Conservation (phyloP, 176 grass and related monocot species). For the Triticum timopheevii region DNA sequence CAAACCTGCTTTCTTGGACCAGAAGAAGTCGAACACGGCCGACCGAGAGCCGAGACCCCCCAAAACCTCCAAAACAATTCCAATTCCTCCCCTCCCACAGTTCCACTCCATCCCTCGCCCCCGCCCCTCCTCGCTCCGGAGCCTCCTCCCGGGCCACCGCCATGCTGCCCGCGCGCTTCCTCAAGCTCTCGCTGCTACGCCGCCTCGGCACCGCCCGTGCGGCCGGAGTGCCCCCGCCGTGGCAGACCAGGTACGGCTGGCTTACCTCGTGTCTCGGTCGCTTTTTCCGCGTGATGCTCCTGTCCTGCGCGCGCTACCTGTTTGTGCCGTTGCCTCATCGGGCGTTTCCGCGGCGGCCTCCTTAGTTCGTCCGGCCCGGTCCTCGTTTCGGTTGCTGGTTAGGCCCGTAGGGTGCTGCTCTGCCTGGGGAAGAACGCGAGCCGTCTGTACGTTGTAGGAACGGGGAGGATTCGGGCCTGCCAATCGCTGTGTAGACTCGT, state of each 20-base stretch:
- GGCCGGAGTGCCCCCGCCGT: background rate
- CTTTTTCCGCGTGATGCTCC: background rate
- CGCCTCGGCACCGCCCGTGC: constrained; percentile 13
- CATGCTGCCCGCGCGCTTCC: constrained; percentile 42
- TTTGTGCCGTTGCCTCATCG: constrained; percentile 32
- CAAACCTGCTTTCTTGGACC: constrained; percentile 39
- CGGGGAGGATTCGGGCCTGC: background rate
- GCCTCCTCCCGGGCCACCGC: background rate
- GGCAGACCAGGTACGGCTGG: constrained; percentile 14
- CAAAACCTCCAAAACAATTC: constrained; percentile 14
- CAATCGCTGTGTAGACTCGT: background rate
- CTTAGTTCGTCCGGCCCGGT: background rate
- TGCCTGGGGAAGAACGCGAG: background rate
- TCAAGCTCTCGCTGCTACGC: constrained; percentile 41
- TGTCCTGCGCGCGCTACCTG: constrained; percentile 18
- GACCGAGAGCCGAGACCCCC: background rate
- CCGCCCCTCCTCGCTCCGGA: background rate
- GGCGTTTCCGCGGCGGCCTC: background rate
- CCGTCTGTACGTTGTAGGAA: background rate
- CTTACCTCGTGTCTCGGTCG: background rate
- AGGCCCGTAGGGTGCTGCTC: background rate
- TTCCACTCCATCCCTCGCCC: background rate
- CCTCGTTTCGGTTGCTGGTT: background rate
- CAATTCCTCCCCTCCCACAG: background rate
- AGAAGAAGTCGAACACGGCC: constrained; percentile 27